Percentiles rank a stretch among this genome's conserved stretches.
Conservation (phyloP, 2,329 filamentous ascomycete genomes). For the Geoglossum cookeanum region DNA sequence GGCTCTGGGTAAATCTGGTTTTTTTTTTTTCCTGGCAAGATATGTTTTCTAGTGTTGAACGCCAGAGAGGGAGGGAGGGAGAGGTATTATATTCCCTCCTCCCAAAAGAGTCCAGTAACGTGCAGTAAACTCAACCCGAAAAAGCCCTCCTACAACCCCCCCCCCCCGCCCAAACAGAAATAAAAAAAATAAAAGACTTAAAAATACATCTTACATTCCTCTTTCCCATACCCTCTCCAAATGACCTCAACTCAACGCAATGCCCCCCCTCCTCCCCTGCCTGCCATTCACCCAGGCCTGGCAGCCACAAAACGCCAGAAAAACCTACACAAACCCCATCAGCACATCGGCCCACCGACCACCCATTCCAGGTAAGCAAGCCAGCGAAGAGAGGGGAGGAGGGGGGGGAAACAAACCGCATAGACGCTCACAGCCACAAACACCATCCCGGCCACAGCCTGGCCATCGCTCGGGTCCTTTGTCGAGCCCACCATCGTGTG, state of each 20-base stretch:
- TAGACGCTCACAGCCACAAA: constrained; percentile 83
- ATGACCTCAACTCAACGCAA: constrained; percentile 36
- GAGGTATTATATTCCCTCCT: no score
- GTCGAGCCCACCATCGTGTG: constrained; percentile 66
- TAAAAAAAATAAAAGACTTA: no score
- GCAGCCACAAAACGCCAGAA: constrained; percentile 78
- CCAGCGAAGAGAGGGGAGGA: background rate
- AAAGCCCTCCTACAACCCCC: no score
- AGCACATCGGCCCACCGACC: constrained; percentile 6
- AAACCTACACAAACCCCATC: constrained; percentile 35
- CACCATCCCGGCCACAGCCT: constrained; percentile 63
- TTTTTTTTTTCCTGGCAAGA: no score
- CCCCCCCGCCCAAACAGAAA: no score
- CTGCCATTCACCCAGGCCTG: constrained; percentile 76
- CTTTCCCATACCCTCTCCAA: background rate
- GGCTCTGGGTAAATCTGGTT: no score
- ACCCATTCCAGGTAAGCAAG: background rate
- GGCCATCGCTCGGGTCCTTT: constrained; percentile 50
- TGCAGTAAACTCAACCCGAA: no score
- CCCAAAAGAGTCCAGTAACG: no score
- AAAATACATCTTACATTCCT: no score
- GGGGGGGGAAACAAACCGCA: constrained; percentile 39
- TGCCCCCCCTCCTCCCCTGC: constrained; percentile 66
- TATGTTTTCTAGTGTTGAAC: no score
- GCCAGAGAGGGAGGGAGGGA: no score